Evolutionary conservation across 2,329 filamentous ascomycete species (phyloP).

Genomic region (Cryphonectria japonica): DNA sequence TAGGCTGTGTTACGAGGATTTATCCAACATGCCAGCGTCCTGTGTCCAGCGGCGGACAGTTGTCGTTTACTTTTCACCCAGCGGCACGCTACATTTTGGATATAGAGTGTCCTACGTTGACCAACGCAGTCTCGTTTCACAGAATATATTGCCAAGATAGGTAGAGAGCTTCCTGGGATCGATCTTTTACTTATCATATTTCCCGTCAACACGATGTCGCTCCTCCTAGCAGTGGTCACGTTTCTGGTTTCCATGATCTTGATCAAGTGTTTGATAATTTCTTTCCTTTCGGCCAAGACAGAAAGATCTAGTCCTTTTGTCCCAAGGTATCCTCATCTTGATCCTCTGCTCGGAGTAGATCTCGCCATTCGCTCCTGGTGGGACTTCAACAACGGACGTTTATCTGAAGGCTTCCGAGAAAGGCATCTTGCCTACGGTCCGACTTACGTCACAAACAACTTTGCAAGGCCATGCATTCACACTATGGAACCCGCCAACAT

Average conservation of each 20-base stretch:
- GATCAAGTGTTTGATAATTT: not conserved
- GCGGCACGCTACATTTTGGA: not conserved
- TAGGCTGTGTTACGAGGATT: not conserved
- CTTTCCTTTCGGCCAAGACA: not conserved
- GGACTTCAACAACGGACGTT: slow-evolving; percentile 18
- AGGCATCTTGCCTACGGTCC: slow-evolving; percentile 18
- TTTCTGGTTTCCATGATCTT: not conserved
- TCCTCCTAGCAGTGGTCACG: not conserved
- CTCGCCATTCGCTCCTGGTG: slow-evolving; percentile 12
- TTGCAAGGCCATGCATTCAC: slow-evolving; percentile 15
- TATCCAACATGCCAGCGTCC: not conserved
- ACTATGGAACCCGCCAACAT: slow-evolving; percentile 29
- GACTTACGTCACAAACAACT: slow-evolving; percentile 17
- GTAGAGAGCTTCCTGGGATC: not conserved
- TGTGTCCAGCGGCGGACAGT: not conserved
- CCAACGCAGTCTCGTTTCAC: not conserved
- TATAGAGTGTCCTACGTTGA: not conserved
- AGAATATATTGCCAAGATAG: not conserved
- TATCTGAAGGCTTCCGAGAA: slow-evolving; percentile 20
- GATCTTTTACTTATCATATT: too few relatives aligned
- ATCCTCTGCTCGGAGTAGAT: slow-evolving; percentile 14
- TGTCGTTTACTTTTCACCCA: not conserved
- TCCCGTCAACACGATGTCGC: slow-evolving; percentile 3
- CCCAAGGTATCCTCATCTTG: slow-evolving; percentile 21
- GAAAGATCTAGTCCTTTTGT: not conserved